These are phyloP conservation scores for Phytophthora foliorum DNA, from an alignment of 352 stramenopile species.

Conservation along the genomic window DNA sequence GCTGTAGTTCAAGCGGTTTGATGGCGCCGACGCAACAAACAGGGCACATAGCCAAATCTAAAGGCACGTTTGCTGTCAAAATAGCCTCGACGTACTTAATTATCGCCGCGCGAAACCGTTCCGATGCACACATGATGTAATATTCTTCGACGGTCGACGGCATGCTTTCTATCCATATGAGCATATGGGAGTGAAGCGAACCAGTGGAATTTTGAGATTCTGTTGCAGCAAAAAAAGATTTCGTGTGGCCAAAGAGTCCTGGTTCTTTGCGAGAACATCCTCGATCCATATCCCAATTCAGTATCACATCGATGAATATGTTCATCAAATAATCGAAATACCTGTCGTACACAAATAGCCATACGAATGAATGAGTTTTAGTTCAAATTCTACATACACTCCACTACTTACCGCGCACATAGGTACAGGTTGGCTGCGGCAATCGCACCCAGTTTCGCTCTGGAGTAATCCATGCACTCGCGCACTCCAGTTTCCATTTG, in stretches of 20 bases:
- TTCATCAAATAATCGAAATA: slow-evolving; percentile 13
- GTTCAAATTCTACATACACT: too few species aligned
- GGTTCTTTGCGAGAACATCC: not conserved
- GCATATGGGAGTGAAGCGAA: slow-evolving; percentile 5
- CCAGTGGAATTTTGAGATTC: slow-evolving; percentile 16
- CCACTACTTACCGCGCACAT: slow-evolving; percentile 8
- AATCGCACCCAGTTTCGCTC: not conserved
- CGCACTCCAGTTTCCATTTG: not conserved
- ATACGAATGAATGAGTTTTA: not conserved
- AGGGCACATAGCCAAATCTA: too few species aligned
- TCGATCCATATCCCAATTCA: slow-evolving; percentile 4
- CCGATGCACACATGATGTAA: too few species aligned
- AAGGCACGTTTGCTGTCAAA: too few species aligned
- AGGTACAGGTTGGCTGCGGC: not conserved
- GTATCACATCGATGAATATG: not conserved
- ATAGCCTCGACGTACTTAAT: too few species aligned
- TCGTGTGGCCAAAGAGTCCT: slow-evolving; percentile 4
- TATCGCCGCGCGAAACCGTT: too few species aligned
- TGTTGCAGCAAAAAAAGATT: slow-evolving; percentile 6
- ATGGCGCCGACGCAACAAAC: too few species aligned
- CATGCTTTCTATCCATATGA: slow-evolving; percentile 9
- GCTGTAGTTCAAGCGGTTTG: too few species aligned
- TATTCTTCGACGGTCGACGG: too few species aligned
- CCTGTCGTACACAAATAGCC: not conserved
- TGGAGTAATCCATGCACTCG: not conserved